Evolutionary conservation across 495 filamentous ascomycete species (phyloP), one percentile per base, ranked within the genome.

Genomic region (Podospora conica): DNA sequence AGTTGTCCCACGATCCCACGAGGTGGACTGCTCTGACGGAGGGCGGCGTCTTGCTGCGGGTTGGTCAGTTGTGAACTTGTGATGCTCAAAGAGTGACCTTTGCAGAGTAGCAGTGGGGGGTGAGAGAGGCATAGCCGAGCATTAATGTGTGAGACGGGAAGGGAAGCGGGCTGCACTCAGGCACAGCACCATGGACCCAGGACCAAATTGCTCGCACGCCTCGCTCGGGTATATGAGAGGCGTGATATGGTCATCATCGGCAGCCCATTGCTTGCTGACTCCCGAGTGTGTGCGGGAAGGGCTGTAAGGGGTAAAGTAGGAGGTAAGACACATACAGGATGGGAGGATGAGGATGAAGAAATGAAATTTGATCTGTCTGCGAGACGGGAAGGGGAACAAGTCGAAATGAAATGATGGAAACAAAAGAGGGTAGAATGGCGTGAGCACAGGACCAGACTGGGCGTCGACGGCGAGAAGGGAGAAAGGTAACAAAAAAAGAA

Each of bases 1-100:
- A 96, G 75, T 96, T 96, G 77, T 97, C 92, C 93, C 92, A 97
- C 64, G 93, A 96, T 65, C 93, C 93, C 63, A 95, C 80, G 21
- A 96, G 82, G 68, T 91, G 87, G 62, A 96, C 91, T 11, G 88
- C 88, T 56, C 84, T 81, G 60, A 88, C 82, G 55, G 87, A 86
- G 61, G 87, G 83, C 23, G 85, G 82, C 55, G 89, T 88, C 77
- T 86, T 82, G 67, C 88, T 91, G 33, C 20, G 55, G 23, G 40
- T 3, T 9, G 33, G 64, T 66, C 40, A 66, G 68, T 57, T 21
- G 18, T 55, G 10, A 22, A 66, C 64, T 57, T 21, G 18, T 55
- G 10, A 22, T 24, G 23, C 15, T 59, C 23, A 12, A 33, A 23
- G 58, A 24, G 54, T 28, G 22, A 18, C 18, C 11, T 11, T 29